phyloP scores from a whole-genome alignment of 169 alveolate genomes.

The Plasmodium falciparum region DNA sequence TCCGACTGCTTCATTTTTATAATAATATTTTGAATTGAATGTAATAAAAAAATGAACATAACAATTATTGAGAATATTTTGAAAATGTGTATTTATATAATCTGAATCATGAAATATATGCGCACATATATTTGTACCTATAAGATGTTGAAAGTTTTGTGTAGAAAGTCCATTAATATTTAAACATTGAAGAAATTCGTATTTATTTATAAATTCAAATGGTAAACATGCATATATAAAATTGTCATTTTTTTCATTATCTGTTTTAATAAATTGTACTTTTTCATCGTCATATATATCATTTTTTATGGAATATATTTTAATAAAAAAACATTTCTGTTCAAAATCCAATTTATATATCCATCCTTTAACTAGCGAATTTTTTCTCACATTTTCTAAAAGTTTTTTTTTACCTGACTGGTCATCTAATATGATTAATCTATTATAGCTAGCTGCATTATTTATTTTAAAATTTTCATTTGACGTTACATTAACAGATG shows the following conservation, averaged over 20 bases:
- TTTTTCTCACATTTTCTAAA: constrained; percentile 22
- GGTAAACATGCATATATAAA: constrained; percentile 60
- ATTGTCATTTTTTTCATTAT: not conserved
- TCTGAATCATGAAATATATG: constrained; percentile 20
- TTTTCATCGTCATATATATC: not conserved
- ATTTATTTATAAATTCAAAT: constrained; percentile 48
- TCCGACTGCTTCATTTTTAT: constrained; percentile 23
- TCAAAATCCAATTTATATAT: constrained; percentile 41
- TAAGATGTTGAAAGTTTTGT: constrained; percentile 9
- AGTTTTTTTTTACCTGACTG: constrained; percentile 24
- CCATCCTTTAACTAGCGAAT: constrained; percentile 76
- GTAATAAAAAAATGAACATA: constrained; percentile 61
- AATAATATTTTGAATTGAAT: constrained; percentile 1
- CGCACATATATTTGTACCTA: constrained; percentile 44
- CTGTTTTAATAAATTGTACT: not conserved
- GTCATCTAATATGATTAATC: constrained; percentile 45
- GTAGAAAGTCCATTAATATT: constrained; percentile 22
- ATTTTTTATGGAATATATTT: constrained; percentile 31
- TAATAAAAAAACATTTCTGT: constrained; percentile 44
- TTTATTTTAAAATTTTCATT: not conserved
- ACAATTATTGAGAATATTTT: constrained; percentile 17
- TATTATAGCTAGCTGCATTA: constrained; percentile 18
- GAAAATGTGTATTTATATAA: constrained; percentile 35
- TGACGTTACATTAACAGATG: too few relatives aligned
- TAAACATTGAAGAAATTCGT: constrained; percentile 44